Percentiles rank a stretch among this genome's conserved stretches.
Evolutionary conservation across 2,329 filamentous ascomycete species (phyloP).

Genomic region (Geosmithia flava): DNA sequence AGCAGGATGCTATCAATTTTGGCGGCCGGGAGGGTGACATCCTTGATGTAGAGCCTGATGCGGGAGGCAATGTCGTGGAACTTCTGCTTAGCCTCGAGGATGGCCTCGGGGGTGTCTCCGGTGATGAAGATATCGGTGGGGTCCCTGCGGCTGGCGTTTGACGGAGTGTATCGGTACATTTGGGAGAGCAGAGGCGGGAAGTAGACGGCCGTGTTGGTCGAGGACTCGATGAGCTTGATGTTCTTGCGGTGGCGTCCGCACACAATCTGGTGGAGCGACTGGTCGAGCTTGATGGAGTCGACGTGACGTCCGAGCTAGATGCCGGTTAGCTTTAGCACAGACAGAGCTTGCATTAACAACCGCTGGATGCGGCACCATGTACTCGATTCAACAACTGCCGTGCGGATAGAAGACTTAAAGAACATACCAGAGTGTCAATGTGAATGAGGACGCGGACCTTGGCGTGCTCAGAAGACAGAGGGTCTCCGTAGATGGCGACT

Average conservation of each 20-base stretch:
- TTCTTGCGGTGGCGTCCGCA: slow-evolving; percentile 93
- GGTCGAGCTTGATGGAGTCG: slow-evolving; percentile 70
- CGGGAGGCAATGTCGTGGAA: slow-evolving; percentile 73
- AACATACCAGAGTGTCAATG: slow-evolving; percentile 77
- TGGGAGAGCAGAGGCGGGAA: slow-evolving; percentile 90
- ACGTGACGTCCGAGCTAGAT: slow-evolving; percentile 57
- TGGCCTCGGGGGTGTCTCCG: slow-evolving; percentile 72
- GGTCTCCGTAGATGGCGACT: slow-evolving; percentile 88
- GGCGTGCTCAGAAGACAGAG: slow-evolving; percentile 89
- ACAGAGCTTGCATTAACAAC: neutral
- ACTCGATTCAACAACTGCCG: neutral
- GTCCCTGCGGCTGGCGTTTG: slow-evolving; percentile 67
- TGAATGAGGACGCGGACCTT: slow-evolving; percentile 94
- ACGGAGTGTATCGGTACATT: slow-evolving; percentile 81
- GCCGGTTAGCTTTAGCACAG: neutral
- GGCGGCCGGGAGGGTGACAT: slow-evolving; percentile 75
- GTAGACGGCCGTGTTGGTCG: slow-evolving; percentile 93
- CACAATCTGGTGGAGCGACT: slow-evolving; percentile 81
- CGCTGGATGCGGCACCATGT: no score
- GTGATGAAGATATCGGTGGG: slow-evolving; percentile 93
- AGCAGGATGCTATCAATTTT: slow-evolving; percentile 94
- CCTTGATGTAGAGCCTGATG: slow-evolving; percentile 80
- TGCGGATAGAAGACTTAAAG: neutral
- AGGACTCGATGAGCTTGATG: slow-evolving; percentile 94
- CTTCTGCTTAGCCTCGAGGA: slow-evolving; percentile 80